Evolutionary conservation across 352 stramenopile genomes (phyloP).

Genomic region (Globisporangium yorkense): DNA sequence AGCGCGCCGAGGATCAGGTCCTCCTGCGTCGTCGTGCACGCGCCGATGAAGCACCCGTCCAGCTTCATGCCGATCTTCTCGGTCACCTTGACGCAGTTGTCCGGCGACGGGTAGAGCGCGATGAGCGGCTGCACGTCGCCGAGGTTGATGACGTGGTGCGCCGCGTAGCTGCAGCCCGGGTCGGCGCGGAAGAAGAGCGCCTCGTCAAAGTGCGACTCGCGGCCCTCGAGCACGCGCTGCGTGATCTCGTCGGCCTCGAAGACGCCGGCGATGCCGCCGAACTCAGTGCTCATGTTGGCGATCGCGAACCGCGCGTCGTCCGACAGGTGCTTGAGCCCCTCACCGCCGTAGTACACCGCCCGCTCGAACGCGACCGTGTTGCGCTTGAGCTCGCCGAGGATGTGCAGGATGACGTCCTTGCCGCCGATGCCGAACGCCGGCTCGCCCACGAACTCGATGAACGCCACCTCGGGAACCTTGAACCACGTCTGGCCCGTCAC

Average conservation of each 20-base stretch:
- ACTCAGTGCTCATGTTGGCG: conserved; percentile 84
- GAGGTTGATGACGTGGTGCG: conserved; percentile 72
- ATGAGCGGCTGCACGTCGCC: conserved; percentile 64
- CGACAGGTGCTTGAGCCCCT: conserved; percentile 65
- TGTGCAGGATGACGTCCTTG: conserved; percentile 88
- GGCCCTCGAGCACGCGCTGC: conserved; percentile 24
- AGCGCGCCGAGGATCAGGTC: conserved; percentile 75
- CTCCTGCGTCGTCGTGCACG: conserved; percentile 78
- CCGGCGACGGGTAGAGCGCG: conserved; percentile 70
- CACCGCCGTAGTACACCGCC: conserved; percentile 72
- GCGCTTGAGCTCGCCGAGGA: conserved; percentile 78
- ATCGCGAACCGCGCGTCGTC: conserved; percentile 83
- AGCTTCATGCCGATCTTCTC: conserved; percentile 71
- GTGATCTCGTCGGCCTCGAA: conserved; percentile 73
- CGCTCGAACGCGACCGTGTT: conserved; percentile 79
- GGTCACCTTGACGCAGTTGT: conserved; percentile 71
- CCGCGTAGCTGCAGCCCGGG: conserved; percentile 62
- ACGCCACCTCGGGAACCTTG: conserved; percentile 83
- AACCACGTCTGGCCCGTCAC: conserved; percentile 86
- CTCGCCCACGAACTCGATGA: conserved; percentile 72
- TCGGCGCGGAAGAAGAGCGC: conserved; percentile 81
- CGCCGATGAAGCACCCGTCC: conserved; percentile 83
- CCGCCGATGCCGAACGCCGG: conserved; percentile 70
- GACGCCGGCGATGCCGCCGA: conserved; percentile 78
- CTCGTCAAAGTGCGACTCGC: conserved; percentile 68